Evolutionary conservation across 139 green algal species (phyloP).

Genomic region (Asterochloris sp.): DNA sequence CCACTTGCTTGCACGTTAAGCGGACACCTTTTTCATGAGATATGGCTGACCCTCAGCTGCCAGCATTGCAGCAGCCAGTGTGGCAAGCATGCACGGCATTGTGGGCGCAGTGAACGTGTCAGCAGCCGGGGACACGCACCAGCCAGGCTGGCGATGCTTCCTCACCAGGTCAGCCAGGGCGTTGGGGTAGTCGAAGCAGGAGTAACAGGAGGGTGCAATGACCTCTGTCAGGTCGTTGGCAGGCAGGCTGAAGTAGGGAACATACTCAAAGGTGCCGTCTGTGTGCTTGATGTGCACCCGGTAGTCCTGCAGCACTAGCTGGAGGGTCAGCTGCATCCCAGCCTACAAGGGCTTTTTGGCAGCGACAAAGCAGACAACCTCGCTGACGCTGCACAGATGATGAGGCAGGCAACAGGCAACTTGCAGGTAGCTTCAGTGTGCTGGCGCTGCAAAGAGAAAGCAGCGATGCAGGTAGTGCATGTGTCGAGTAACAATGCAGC

Average conservation of each 20-base stretch:
- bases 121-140: too few species aligned
- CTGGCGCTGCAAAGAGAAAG: too few species aligned
- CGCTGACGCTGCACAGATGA: too few species aligned
- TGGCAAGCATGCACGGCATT: background rate
- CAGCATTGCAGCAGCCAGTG: background rate
- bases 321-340: too few species aligned
- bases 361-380: too few species aligned
- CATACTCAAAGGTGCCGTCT: slow-evolving; percentile 84
- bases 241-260: slow-evolving; percentile 97
- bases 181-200: slow-evolving; percentile 98
- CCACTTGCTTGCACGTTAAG: background rate
- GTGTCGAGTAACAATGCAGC: too few species aligned
- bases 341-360: too few species aligned
- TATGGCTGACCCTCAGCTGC: background rate
- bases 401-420: too few species aligned
- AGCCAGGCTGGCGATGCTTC: too few species aligned
- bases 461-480: too few species aligned
- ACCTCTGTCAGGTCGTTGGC: slow-evolving; percentile 91
- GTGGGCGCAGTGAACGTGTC: too few species aligned
- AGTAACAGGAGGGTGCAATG: slow-evolving; percentile 92
- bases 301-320: slow-evolving; percentile 53
- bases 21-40: background rate
- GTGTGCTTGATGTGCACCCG: slow-evolving; percentile 80
- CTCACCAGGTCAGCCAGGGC: slow-evolving; percentile 84
- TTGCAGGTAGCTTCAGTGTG: too few species aligned